Conservation (phyloP, 2,329 filamentous ascomycete genomes). For the Fusarium protoensiforme region DNA sequence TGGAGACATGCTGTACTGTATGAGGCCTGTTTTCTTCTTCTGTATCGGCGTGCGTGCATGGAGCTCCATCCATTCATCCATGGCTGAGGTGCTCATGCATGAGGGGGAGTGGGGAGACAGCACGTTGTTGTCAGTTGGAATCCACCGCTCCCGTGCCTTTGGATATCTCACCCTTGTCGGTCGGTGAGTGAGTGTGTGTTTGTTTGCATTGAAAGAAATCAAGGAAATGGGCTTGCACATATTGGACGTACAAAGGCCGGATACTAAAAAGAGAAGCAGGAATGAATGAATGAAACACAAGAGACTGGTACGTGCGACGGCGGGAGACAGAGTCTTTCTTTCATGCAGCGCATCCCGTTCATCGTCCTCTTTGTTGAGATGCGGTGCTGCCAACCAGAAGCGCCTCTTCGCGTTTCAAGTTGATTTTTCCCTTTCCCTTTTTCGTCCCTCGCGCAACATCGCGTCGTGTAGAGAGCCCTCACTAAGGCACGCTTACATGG, state of each 20-base stretch:
- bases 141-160: neutral
- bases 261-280: constrained; percentile 11
- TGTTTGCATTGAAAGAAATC: neutral
- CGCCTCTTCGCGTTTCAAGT: constrained; percentile 27
- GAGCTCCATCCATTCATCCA: neutral
- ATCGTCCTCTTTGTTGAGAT: constrained; percentile 19
- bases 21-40: constrained; percentile 1
- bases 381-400: constrained; percentile 8
- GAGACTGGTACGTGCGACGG: constrained; percentile 10
- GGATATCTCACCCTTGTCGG: neutral
- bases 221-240: neutral
- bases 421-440: constrained; percentile 8
- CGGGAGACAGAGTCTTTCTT: neutral
- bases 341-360: neutral
- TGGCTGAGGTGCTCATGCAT: constrained; percentile 4
- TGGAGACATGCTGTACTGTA: neutral
- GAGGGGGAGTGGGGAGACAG: constrained; percentile 6
- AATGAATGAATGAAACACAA: constrained; percentile 1
- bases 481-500: constrained; percentile 1
- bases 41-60: neutral
- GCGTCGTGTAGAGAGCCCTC: neutral
- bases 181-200: neutral
- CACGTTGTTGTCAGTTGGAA: constrained; percentile 6
- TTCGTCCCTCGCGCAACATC: constrained; percentile 9
- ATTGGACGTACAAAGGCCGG: neutral